Percentiles rank a stretch among this genome's conserved stretches.
These are phyloP conservation scores for Seiridium unicorne DNA, from an alignment of 2,329 filamentous ascomycete species.

Conservation along the genomic window DNA sequence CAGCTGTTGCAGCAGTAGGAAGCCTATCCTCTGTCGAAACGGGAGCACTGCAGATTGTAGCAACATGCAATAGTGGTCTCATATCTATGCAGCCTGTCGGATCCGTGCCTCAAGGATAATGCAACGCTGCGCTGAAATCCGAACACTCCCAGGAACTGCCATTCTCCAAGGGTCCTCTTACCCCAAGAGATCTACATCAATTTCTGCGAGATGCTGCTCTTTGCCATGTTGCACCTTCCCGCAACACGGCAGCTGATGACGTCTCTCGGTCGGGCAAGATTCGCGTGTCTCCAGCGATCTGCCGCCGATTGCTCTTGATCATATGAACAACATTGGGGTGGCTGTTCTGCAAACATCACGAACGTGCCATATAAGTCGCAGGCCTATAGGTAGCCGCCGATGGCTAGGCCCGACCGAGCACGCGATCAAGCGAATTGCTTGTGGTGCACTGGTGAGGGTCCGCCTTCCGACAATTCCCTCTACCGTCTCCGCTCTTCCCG, in stretches of 20 bases:
- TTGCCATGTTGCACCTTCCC: not conserved
- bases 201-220: conserved; percentile 2
- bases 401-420: conserved; percentile 21
- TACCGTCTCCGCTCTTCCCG: conserved; percentile 1
- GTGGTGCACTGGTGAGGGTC: not conserved
- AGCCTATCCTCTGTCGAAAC: too few species aligned
- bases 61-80: not conserved
- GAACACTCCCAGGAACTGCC: too few species aligned
- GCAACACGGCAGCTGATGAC: not conserved
- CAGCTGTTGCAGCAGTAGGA: too few species aligned
- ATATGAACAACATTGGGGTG: not conserved
- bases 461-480: conserved; percentile 4
- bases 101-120: too few species aligned
- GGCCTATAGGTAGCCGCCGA: not conserved
- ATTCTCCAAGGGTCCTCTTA: too few species aligned
- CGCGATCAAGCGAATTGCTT: not conserved
- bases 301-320: not conserved
- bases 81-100: not conserved
- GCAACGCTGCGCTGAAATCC: too few species aligned
- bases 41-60: not conserved
- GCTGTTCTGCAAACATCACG: not conserved
- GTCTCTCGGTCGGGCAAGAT: not conserved
- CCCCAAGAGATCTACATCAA: not conserved
- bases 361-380: not conserved
- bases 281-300: not conserved